Percentiles rank a stretch among this genome's conserved stretches.
Conservation (phyloP, 345 rosid genomes). For the Eucalyptus melliodora region DNA sequence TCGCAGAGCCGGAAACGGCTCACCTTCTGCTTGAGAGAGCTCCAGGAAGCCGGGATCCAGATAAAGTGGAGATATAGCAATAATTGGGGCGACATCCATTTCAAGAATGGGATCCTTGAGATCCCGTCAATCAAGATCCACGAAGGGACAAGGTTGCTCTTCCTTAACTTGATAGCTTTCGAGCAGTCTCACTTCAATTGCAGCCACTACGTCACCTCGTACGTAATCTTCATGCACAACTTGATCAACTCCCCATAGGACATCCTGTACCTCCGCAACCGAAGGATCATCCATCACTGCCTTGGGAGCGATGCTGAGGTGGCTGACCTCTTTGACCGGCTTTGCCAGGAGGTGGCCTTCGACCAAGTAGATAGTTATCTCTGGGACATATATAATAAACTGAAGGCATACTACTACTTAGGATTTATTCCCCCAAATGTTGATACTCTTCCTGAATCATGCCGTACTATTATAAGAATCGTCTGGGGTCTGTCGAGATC, state of each 20-base stretch:
- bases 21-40: constrained; percentile 53
- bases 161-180: constrained; percentile 69
- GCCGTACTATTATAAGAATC: too few species aligned
- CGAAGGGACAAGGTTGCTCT: constrained; percentile 75
- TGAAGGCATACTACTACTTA: too few species aligned
- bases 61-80: constrained; percentile 14
- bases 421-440: too few species aligned
- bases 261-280: constrained; percentile 48
- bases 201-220: constrained; percentile 48
- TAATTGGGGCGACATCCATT: constrained; percentile 62
- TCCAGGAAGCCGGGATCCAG: constrained; percentile 58
- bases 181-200: constrained; percentile 69
- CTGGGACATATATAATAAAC: too few species aligned
- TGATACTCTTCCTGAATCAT: too few species aligned
- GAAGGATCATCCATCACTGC: constrained; percentile 24
- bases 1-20: constrained; percentile 46
- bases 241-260: constrained; percentile 24
- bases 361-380: too few species aligned
- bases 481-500: too few species aligned
- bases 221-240: too few species aligned
- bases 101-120: constrained; percentile 45
- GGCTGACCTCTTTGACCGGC: too few species aligned
- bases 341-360: too few species aligned
- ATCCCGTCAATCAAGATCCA: constrained; percentile 62
- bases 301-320: too few species aligned